Evolutionary conservation across 1,139 yeast genomes (phyloP), one percentile per base, ranked within the genome.

Genomic region (Saccharomyces hybrid): DNA sequence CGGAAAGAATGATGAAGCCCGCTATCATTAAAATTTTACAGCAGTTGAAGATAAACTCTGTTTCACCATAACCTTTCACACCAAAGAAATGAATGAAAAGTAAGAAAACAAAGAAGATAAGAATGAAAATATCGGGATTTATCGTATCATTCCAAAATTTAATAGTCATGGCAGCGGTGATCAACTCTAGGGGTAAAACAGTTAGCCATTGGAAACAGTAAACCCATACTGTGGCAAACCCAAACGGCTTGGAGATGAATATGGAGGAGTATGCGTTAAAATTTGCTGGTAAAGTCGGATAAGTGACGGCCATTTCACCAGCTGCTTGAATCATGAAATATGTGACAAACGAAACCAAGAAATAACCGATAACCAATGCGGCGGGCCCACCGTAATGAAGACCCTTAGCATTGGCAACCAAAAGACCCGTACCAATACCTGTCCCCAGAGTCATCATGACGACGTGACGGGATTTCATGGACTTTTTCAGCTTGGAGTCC

Each of bases 371-470:
- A 48, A 88, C 69, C 32, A 87, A 71, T 46, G 87, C 85, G 3
- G 85, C 91, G 2, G 95, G 95, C 27, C 96, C 96, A 56, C 93
- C 95, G 41, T 76, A 74, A 44, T 73, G 68, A 59, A 87, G 73
- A 4, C 89, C 80, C 27, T 76, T 72, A 38, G 93, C 95, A 14
- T 86, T 77, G 47, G 95, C 95, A 46, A 88, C 83, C 57, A 82
- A 77, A 50, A 85, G 72, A 50, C 91, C 91, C 6, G 88, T 83
- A 71, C 95, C 95, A 55, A 88, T 84, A 57, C 89, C 84, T 25
- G 91, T 87, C 16, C 93, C 95, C 50, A 88, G 76, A 38, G 93
- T 85, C 62, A 88, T 85, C 84, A 84, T 80, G 62, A 81, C 79
- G 56, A 79, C 64, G 64, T 78, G 82, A 53, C 81, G 69, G 23